Evolutionary conservation across 2,329 filamentous ascomycete genomes (phyloP).

Genomic region (Alternaria sp.): DNA sequence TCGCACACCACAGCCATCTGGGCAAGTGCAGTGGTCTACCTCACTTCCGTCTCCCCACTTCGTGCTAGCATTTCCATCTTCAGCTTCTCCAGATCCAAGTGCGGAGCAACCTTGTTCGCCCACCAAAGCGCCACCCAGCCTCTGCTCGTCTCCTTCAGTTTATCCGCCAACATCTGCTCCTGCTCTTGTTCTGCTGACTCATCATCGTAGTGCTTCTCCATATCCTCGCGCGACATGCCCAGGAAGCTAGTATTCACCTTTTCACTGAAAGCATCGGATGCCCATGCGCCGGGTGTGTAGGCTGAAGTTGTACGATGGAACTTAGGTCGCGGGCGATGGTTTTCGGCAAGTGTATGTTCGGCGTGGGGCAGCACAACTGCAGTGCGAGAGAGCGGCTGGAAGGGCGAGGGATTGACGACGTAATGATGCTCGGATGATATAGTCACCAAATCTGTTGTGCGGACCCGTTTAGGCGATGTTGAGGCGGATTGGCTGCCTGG

Average conservation of each 20-base stretch:
- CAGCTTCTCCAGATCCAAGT: background rate
- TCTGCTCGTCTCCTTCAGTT: conserved; percentile 4
- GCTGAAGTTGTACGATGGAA: background rate
- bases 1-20: background rate
- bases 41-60: background rate
- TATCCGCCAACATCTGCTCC: conserved; percentile 1
- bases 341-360: conserved; percentile 4
- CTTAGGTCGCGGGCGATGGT: background rate
- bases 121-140: conserved; percentile 15
- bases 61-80: background rate
- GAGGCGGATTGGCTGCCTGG: background rate
- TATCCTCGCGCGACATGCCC: background rate
- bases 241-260: conserved; percentile 20
- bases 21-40: background rate
- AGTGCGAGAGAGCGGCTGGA: background rate
- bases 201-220: background rate
- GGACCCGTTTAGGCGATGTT: conserved; percentile 14
- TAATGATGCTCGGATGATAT: conserved; percentile 14
- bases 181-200: conserved; percentile 5
- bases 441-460: conserved; percentile 7
- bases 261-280: conserved; percentile 2
- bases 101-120: conserved; percentile 2
- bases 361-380: conserved; percentile 1
- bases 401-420: conserved; percentile 7
- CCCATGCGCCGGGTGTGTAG: conserved; percentile 17